These are phyloP conservation scores for Phytophthora sp. DNA, from an alignment of 352 stramenopile species.

Conservation along the genomic window DNA sequence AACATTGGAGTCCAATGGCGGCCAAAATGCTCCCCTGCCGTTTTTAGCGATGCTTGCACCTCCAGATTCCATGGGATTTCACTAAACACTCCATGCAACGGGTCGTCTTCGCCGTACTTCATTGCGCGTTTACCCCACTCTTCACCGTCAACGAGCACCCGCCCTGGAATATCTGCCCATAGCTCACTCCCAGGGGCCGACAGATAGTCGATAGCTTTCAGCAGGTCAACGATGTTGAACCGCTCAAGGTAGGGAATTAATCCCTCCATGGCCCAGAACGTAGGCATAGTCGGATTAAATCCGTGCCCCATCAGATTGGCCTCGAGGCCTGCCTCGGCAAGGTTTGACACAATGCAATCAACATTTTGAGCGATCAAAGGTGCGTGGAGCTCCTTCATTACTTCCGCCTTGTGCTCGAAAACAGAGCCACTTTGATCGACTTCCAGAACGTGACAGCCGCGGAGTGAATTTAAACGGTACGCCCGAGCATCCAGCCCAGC, in stretches of 20 bases:
- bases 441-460: slow-evolving; percentile 55
- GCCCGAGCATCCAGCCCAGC: slow-evolving; percentile 59
- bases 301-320: slow-evolving; percentile 41
- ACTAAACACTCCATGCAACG: slow-evolving; percentile 49
- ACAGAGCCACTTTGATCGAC: slow-evolving; percentile 49
- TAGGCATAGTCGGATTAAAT: slow-evolving; percentile 55
- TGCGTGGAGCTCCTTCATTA: slow-evolving; percentile 51
- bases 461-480: slow-evolving; percentile 57
- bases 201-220: slow-evolving; percentile 54
- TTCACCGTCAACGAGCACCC: slow-evolving; percentile 21
- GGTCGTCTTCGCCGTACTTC: slow-evolving; percentile 66
- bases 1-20: slow-evolving; percentile 45
- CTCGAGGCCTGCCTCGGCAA: slow-evolving; percentile 44
- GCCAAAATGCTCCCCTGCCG: slow-evolving; percentile 42
- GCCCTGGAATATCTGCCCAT: slow-evolving; percentile 57
- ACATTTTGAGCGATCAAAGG: slow-evolving; percentile 46
- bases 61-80: slow-evolving; percentile 46
- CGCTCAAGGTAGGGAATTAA: slow-evolving; percentile 52
- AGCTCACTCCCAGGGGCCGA: slow-evolving; percentile 56
- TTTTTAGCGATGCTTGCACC: slow-evolving; percentile 37
- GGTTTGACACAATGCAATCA: slow-evolving; percentile 52
- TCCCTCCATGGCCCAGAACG: slow-evolving; percentile 67
- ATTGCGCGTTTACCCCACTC: slow-evolving; percentile 27
- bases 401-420: slow-evolving; percentile 53
- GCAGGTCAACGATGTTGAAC: slow-evolving; percentile 41